These are phyloP conservation scores for Gossypium thurberi DNA, from an alignment of 345 rosid species.

Conservation along the genomic window DNA sequence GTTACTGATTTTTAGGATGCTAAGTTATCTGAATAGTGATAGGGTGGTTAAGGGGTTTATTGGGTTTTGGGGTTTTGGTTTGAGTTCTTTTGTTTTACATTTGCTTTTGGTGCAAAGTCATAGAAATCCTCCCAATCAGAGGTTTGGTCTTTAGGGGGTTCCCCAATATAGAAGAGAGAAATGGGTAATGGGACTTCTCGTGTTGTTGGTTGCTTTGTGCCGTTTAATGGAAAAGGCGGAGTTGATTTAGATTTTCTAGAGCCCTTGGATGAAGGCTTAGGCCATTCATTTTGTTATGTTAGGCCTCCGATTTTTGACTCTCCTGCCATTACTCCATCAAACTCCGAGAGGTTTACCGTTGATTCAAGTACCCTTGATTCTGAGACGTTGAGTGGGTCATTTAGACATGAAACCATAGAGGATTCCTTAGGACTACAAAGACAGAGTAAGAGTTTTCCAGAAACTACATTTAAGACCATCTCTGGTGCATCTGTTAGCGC, in stretches of 20 bases:
- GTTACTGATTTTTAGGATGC: conserved; percentile 49
- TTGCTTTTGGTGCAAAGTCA: conserved; percentile 50
- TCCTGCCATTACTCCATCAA: conserved; percentile 84
- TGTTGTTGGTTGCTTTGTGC: conserved; percentile 87
- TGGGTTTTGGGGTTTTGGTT: conserved; percentile 40
- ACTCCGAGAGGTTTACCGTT: conserved; percentile 90
- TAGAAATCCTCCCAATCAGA: conserved; percentile 35
- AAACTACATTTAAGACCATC: conserved; percentile 87
- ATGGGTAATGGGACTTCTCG: conserved; percentile 99
- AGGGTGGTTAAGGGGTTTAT: conserved; percentile 53
- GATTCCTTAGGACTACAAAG: conserved; percentile 56
- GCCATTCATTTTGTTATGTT: conserved; percentile 95
- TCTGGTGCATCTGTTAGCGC: conserved; percentile 99
- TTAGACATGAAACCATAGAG: conserved; percentile 67
- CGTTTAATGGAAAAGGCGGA: conserved; percentile 66
- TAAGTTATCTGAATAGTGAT: conserved; percentile 31
- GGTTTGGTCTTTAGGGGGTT: conserved; percentile 33
- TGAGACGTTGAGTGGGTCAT: conserved; percentile 76
- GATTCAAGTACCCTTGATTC: conserved; percentile 96
- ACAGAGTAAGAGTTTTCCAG: conserved; percentile 54
- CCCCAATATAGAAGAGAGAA: conserved; percentile 19
- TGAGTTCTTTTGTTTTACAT: conserved; percentile 36
- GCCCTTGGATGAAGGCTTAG: conserved; percentile 89
- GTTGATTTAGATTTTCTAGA: conserved; percentile 79
- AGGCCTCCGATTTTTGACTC: conserved; percentile 81